Evolutionary conservation across 2,329 filamentous ascomycete species (phyloP), one percentile per base, ranked within the genome.

Genomic region (Madurella fahalii): DNA sequence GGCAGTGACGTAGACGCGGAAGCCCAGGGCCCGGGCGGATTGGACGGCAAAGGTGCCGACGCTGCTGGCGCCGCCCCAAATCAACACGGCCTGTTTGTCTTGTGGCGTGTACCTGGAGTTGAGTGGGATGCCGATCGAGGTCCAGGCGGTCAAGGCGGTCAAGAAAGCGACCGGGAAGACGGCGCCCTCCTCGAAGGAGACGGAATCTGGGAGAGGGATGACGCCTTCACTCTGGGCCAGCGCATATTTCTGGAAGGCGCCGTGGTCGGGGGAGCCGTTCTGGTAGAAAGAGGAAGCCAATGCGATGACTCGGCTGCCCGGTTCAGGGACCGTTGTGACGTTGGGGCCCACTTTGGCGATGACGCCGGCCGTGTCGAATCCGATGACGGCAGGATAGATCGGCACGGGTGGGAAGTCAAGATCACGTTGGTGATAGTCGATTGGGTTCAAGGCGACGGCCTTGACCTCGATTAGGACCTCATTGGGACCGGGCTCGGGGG

Each of bases 1-100:
- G 39, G 50, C 50, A 7, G 34, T 42, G 56, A 43, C 32, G 40
- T 47, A 52, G 16, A 56, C 49, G 9, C 9, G 34, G 40, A 47
- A 56, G 39, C 53, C 53, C 13, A 45, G 30, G 20, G 20, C 13
- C 31, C 18, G 16, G 31, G 53, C 53, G 12, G 47, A 11, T 13
- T 56, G 53, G 30, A 56, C 25, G 17, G 49, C 39, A 20, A 47
- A 52, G 44, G 30, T 52, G 20, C 53, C 53, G 31, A 53, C 47
- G 41, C 50, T 53, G 43, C 49, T 57, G 34, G 56, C 52, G 25
- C 31, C 56, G 31, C 56, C 52, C 56, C 56, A 58, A 48, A 58
- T 53, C 12, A 58, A 45, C 12, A 58, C 49, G 25, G 43, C 51
- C 18, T 57, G 45, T n/a, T 50, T 48, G 48, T 52, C 48, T 20